Conservation (phyloP, 345 rosid species). For the Citrus unshiu region DNA sequence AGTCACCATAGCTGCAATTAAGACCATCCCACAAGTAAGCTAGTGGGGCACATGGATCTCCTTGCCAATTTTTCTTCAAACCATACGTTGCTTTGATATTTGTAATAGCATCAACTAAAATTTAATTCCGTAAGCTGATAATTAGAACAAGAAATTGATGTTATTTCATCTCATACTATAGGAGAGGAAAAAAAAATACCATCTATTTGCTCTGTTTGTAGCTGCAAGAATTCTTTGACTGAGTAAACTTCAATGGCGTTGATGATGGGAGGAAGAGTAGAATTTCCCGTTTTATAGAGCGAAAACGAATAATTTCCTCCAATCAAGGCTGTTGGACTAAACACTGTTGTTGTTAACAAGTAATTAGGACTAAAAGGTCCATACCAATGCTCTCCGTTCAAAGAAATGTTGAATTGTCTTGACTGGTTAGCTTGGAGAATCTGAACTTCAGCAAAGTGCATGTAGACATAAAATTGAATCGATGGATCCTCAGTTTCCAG, state of each 20-base stretch:
- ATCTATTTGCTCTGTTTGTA: constrained; percentile 16
- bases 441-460: constrained; percentile 27
- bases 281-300: neutral
- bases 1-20: constrained; percentile 20
- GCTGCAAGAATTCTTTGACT: neutral
- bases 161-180: too few species aligned
- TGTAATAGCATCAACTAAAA: constrained; percentile 23
- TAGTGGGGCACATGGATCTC: constrained; percentile 42
- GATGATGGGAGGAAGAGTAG: constrained; percentile 5
- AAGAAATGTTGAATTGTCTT: constrained; percentile 15
- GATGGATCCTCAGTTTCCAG: neutral
- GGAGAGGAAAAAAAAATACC: neutral
- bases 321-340: neutral
- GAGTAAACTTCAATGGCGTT: constrained; percentile 21
- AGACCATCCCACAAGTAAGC: constrained; percentile 27
- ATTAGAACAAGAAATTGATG: too few species aligned
- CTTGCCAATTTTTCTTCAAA: constrained; percentile 33
- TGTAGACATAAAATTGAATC: constrained; percentile 9
- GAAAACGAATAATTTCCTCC: constrained; percentile 16
- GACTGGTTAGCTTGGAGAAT: constrained; percentile 19
- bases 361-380: constrained; percentile 19
- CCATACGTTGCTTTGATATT: constrained; percentile 21
- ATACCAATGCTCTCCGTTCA: constrained; percentile 6
- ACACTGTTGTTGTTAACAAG: constrained; percentile 15
- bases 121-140: neutral